A percentile compares a stretch with the other conserved stretches of the same genome.
Conservation (phyloP, 139 green algal genomes). For the Tetratostichococcus sp. region DNA sequence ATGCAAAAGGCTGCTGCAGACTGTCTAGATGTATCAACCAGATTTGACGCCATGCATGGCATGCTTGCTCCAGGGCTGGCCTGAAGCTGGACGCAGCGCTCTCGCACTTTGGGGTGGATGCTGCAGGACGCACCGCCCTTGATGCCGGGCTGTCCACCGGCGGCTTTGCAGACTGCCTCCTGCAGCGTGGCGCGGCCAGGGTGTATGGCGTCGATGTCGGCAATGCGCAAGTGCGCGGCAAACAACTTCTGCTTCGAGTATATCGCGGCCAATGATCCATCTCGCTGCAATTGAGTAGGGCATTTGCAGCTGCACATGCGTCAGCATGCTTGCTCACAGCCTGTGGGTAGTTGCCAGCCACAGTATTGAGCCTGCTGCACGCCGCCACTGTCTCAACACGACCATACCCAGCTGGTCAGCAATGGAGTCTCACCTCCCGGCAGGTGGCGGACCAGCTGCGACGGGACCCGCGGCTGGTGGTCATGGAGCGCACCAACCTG, state of each 20-base stretch:
- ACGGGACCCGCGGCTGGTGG: constrained; percentile 63
- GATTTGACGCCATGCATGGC: too few species aligned
- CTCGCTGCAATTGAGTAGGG: too few species aligned
- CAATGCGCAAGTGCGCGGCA: constrained; percentile 83
- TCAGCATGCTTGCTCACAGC: too few species aligned
- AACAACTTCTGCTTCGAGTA: too few species aligned
- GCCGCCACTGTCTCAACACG: too few species aligned
- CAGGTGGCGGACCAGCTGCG: constrained; percentile 87
- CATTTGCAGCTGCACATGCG: too few species aligned
- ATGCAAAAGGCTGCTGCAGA: too few species aligned
- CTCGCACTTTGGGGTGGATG: constrained; percentile 74
- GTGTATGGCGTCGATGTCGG: constrained; percentile 96
- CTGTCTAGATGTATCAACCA: too few species aligned
- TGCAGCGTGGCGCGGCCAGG: constrained; percentile 74
- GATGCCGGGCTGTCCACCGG: constrained; percentile 94
- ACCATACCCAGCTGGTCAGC: too few species aligned
- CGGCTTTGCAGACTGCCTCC: constrained; percentile 95
- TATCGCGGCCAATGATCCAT: too few species aligned
- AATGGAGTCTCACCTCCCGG: not conserved
- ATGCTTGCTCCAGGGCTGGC: constrained; percentile 60
- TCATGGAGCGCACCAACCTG: constrained; percentile 95
- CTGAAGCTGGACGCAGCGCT: constrained; percentile 93
- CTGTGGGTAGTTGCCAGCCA: too few species aligned
- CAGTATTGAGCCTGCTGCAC: too few species aligned
- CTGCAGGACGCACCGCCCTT: constrained; percentile 60